A percentile compares a stretch with the other conserved stretches of the same genome.
phyloP scores from a whole-genome alignment of 1,284 basidiomycete species.

The Cryptococcus hybrid region DNA sequence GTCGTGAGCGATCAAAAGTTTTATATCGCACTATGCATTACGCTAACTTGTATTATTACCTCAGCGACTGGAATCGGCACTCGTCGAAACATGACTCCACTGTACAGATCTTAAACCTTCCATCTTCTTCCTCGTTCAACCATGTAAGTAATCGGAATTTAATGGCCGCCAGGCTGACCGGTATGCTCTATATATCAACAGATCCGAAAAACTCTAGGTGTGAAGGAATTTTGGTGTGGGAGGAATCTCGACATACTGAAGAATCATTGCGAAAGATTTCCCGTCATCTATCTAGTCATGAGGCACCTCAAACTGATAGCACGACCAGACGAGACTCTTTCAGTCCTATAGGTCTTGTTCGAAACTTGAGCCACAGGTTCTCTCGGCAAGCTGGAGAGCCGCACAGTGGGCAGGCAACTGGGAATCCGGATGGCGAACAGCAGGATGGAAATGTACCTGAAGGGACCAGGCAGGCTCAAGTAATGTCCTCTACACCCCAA shows the following conservation, averaged over 20 bases:
- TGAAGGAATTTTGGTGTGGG: constrained; percentile 41
- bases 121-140: constrained; percentile 15
- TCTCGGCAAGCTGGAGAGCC: constrained; percentile 3
- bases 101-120: constrained; percentile 26
- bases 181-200: constrained; percentile 1
- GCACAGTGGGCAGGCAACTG: constrained; percentile 5
- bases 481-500: constrained; percentile 24
- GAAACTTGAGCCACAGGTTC: constrained; percentile 7
- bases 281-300: neutral
- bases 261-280: constrained; percentile 4
- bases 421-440: constrained; percentile 11
- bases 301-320: neutral
- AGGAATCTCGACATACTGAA: constrained; percentile 22
- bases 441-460: constrained; percentile 8
- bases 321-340: constrained; percentile 5
- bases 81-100: constrained; percentile 24
- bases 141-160: constrained; percentile 8
- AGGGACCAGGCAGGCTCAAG: constrained; percentile 24
- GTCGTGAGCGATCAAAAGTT: constrained; percentile 21
- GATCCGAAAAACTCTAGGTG: constrained; percentile 28
- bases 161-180: neutral
- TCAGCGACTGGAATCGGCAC: constrained; percentile 32
- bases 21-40: neutral
- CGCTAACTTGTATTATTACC: neutral
- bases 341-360: constrained; percentile 5